Base-by-base conservation (phyloP, 306 rosid genomes). In the Vigna hirtella region DNA sequence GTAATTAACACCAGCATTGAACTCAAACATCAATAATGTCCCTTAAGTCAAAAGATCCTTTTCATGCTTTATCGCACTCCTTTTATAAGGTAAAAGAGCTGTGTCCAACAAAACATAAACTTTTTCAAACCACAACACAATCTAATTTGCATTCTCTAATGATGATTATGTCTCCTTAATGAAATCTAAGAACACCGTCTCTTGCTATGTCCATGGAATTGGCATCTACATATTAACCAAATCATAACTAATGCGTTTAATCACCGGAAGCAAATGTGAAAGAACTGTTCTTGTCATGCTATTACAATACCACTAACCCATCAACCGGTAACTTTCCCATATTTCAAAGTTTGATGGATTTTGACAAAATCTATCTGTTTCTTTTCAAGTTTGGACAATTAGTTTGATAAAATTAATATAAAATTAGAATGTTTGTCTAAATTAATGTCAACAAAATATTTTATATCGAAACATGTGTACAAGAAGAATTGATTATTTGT, bases 41-140 rank as follows among this genome's bases (percentile, higher is more conserved):
- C 43, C 66, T 22, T 26, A 36, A 70, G 73, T 38, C 83, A 71
- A 71, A 51, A 38, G 64, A 16, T 36, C 38, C 69, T 57, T 69
- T 78, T 78, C 36, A 32, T 57, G 45, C 34, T 47, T 59, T 61
- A 30, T 61, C 3, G 8, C 24, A 56, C 38, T 57, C 20, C 4
- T 32, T 70, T 9, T 32, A 45, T 59, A 24, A 36, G 52, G 62
- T 70, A 14, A 58, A 78, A 57, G 18, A 49, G 17, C 32, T 4
- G 26, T 47, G 76, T 20, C 62, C 52, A 56, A 28, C 18, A 32
- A 32, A 47, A 49, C 55, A 70, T 18, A 59, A 28, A 3, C 4
- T 61, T 13, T 32, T 48, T 57, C 42, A 58, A 45, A 8, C 63
- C 50, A 18, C 62, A 78, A 48, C 52, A 22, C 5, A 38, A 15